phyloP scores from a whole-genome alignment of 2,329 filamentous ascomycete species.

The Trematosphaeria pertusa region DNA sequence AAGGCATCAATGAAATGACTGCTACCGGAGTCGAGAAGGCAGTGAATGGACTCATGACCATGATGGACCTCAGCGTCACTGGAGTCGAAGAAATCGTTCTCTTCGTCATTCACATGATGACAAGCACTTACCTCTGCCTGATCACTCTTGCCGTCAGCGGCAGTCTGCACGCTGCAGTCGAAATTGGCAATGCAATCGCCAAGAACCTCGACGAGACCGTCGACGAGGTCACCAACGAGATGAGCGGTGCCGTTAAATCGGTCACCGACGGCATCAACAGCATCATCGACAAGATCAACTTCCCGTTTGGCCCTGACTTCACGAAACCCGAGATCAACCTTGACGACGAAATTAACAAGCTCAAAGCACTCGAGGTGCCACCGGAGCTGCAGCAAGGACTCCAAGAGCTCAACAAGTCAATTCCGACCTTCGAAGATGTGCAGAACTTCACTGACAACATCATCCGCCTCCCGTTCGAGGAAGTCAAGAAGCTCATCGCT shows the following conservation, averaged over 20 bases:
- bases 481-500: constrained; percentile 75
- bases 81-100: constrained; percentile 86
- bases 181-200: constrained; percentile 66
- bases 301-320: constrained; percentile 49
- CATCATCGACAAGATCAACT: constrained; percentile 49
- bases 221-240: constrained; percentile 62
- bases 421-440: constrained; percentile 84
- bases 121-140: constrained; percentile 87
- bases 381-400: constrained; percentile 73
- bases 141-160: constrained; percentile 84
- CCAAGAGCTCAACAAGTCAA: constrained; percentile 74
- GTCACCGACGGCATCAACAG: constrained; percentile 47
- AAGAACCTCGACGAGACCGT: constrained; percentile 68
- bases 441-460: constrained; percentile 80
- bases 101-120: constrained; percentile 91
- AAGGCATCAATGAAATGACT: constrained; percentile 85
- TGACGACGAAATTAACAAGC: constrained; percentile 66
- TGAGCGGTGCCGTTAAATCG: constrained; percentile 49
- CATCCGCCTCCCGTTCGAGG: constrained; percentile 80
- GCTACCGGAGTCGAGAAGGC: constrained; percentile 81
- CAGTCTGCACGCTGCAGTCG: constrained; percentile 73
- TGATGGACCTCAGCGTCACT: constrained; percentile 79
- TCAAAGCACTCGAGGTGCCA: constrained; percentile 75
- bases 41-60: constrained; percentile 78
- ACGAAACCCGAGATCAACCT: constrained; percentile 68